Evolutionary conservation across 2,329 filamentous ascomycete genomes (phyloP).

Genomic region (Intubia oerlemansii): DNA sequence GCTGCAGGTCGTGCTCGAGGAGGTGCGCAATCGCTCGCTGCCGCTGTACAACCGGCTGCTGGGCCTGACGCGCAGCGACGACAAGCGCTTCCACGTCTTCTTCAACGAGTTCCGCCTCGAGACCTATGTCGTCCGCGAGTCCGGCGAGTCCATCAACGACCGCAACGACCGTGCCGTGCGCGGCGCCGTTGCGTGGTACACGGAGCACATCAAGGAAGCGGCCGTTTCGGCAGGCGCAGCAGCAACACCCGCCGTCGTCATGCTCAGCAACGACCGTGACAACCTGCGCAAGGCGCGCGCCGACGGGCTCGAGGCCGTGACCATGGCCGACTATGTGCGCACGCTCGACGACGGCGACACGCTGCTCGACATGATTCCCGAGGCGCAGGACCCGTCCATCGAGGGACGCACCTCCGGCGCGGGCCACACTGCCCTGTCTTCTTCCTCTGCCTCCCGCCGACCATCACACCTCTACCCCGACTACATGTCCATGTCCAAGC

Average conservation of each 20-base stretch:
- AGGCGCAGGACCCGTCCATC: constrained; percentile 47
- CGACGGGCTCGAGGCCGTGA: constrained; percentile 50
- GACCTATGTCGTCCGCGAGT: constrained; percentile 57
- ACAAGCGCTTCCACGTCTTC: constrained; percentile 95
- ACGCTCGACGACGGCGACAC: constrained; percentile 69
- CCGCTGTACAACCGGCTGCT: constrained; percentile 90
- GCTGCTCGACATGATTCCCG: constrained; percentile 82
- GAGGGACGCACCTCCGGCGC: constrained; percentile 23
- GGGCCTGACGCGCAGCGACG: constrained; percentile 78
- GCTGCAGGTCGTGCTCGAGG: constrained; percentile 87
- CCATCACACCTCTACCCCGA: constrained; percentile 82
- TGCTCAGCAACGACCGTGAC: constrained; percentile 83
- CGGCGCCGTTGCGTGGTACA: constrained; percentile 75
- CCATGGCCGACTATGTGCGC: constrained; percentile 57
- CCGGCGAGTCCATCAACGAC: constrained; percentile 82
- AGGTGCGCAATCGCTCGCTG: constrained; percentile 80
- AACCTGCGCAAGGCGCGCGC: constrained; percentile 64
- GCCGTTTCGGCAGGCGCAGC: constrained; percentile 18
- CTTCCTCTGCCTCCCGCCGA: too few relatives aligned
- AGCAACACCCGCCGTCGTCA: constrained; percentile 61
- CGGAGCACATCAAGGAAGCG: constrained; percentile 52
- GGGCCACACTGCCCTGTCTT: constrained; percentile 15
- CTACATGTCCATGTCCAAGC: constrained; percentile 70
- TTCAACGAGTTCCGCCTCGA: constrained; percentile 96
- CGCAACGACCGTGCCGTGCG: constrained; percentile 86